These are phyloP conservation scores for Kickxella alabastrina DNA, from an alignment of 192 early-diverging fungal genomes.

Conservation along the genomic window DNA sequence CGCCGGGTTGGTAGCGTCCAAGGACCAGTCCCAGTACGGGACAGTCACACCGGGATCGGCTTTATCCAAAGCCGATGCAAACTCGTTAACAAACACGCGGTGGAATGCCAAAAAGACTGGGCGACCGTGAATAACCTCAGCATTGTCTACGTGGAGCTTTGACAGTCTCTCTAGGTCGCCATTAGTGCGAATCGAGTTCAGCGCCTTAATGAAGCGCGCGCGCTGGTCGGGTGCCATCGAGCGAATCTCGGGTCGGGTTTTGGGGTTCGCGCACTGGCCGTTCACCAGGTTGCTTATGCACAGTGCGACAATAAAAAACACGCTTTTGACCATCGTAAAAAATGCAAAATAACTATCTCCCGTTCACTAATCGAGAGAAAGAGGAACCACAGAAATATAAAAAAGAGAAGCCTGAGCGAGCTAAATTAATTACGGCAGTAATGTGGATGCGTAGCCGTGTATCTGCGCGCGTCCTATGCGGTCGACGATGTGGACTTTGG, in stretches of 20 bases:
- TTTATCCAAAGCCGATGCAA: constrained; percentile 50
- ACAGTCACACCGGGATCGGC: constrained; percentile 49
- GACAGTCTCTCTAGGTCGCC: constrained; percentile 50
- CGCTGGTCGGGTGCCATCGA: constrained; percentile 48
- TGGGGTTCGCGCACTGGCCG: constrained; percentile 36
- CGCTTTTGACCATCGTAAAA: constrained; percentile 26
- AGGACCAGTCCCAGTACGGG: constrained; percentile 55
- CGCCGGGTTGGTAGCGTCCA: constrained; percentile 46
- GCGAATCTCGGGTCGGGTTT: constrained; percentile 46
- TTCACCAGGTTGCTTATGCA: constrained; percentile 23
- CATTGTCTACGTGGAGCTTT: constrained; percentile 46
- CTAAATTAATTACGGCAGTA: neutral
- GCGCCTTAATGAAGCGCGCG: constrained; percentile 35
- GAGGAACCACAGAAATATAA: neutral
- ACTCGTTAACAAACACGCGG: constrained; percentile 52
- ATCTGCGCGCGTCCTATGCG: constrained; percentile 22
- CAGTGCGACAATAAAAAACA: constrained; percentile 18
- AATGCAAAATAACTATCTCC: neutral
- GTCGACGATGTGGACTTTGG: constrained; percentile 24
- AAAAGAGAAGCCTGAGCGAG: neutral
- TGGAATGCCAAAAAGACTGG: constrained; percentile 55
- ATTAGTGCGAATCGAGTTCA: constrained; percentile 30
- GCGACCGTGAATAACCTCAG: constrained; percentile 46
- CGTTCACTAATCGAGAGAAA: too few relatives aligned
- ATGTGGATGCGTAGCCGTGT: neutral